These are phyloP conservation scores for Pyricularia sp. DNA, from an alignment of 2,329 filamentous ascomycete genomes.

Conservation along the genomic window DNA sequence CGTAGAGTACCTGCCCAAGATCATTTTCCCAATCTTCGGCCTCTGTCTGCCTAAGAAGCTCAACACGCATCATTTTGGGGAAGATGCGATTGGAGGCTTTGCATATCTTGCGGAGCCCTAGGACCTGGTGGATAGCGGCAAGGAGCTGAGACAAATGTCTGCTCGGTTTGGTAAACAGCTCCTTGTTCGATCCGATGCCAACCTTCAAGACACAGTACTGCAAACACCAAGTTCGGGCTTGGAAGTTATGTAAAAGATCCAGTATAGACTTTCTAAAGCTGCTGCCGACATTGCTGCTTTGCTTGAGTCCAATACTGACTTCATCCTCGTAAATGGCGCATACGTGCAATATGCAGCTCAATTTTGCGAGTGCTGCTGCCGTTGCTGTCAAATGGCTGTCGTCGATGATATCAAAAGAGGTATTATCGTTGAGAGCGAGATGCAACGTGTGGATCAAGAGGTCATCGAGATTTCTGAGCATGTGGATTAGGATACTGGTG, in stretches of 20 bases:
- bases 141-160: conserved; percentile 70
- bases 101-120: conserved; percentile 77
- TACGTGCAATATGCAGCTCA: conserved; percentile 65
- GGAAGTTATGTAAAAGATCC: conserved; percentile 70
- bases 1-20: conserved; percentile 71
- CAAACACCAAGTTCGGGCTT: conserved; percentile 77
- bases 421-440: conserved; percentile 51
- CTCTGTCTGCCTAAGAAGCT: conserved; percentile 63
- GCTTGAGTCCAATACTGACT: conserved; percentile 61
- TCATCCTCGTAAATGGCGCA: conserved; percentile 76
- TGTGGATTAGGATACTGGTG: conserved; percentile 56
- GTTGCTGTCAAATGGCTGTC: conserved; percentile 63
- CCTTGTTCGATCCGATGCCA: conserved; percentile 52
- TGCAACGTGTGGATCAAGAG: conserved; percentile 59
- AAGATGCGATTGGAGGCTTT: conserved; percentile 77
- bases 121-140: conserved; percentile 66
- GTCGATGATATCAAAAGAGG: conserved; percentile 73
- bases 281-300: conserved; percentile 11
- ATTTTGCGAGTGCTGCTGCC: conserved; percentile 54
- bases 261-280: conserved; percentile 17
- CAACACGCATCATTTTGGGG: conserved; percentile 75
- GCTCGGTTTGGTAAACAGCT: conserved; percentile 50
- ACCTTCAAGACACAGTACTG: conserved; percentile 72
- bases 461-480: conserved; percentile 68
- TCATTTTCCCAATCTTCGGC: conserved; percentile 78